Evolutionary conservation across 1,284 basidiomycete genomes (phyloP).

Genomic region (Blastosporella zonata): DNA sequence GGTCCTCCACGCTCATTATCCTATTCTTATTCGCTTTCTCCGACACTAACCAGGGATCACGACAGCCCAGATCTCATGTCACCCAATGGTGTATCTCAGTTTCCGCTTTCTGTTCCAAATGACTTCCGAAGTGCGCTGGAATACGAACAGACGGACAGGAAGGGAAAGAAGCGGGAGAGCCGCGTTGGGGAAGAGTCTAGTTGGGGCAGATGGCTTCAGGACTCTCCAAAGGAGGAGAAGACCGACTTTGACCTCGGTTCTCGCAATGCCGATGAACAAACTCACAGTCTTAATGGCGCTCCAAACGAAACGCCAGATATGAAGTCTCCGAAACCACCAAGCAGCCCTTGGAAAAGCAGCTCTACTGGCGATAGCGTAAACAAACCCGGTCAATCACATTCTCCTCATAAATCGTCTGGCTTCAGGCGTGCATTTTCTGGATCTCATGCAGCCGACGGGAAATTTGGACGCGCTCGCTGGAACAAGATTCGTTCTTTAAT

Average conservation of each 20-base stretch:
- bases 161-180: slow-evolving; percentile 54
- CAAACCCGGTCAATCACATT: slow-evolving; percentile 6
- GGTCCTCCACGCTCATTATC: slow-evolving; percentile 74
- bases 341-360: slow-evolving; percentile 6
- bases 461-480: slow-evolving; percentile 49
- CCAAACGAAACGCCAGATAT: slow-evolving; percentile 9
- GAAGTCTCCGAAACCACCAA: slow-evolving; percentile 5
- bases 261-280: slow-evolving; percentile 21
- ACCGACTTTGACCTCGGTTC: slow-evolving; percentile 31
- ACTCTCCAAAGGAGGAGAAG: slow-evolving; percentile 49
- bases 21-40: slow-evolving; percentile 56
- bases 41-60: slow-evolving; percentile 31
- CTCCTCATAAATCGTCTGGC: slow-evolving; percentile 16
- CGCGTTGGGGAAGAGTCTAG: slow-evolving; percentile 40
- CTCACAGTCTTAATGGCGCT: slow-evolving; percentile 13
- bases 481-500: slow-evolving; percentile 59
- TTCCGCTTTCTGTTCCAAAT: slow-evolving; percentile 29
- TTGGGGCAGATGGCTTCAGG: slow-evolving; percentile 59
- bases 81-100: slow-evolving; percentile 27
- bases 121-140: slow-evolving; percentile 67
- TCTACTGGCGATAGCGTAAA: slow-evolving; percentile 16
- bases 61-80: slow-evolving; percentile 28
- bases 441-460: slow-evolving; percentile 35
- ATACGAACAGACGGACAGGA: slow-evolving; percentile 43
- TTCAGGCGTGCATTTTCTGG: slow-evolving; percentile 44